Evolutionary conservation across 2,329 filamentous ascomycete genomes (phyloP).

Genomic region (Xylariaceae sp.): DNA sequence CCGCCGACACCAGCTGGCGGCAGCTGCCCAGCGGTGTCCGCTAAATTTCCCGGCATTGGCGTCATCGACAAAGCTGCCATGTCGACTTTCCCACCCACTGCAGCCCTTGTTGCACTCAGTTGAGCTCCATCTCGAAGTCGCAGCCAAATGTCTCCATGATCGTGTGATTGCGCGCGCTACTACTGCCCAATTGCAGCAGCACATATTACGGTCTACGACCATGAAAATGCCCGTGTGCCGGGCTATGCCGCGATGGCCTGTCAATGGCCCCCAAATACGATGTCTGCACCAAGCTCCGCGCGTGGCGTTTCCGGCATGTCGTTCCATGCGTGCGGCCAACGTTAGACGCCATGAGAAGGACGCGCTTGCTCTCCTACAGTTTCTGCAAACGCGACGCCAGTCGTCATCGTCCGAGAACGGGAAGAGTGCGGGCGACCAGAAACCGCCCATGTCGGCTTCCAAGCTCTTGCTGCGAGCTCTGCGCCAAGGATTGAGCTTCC

Average conservation of each 20-base stretch:
- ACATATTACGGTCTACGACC: not conserved
- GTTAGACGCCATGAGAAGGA: constrained; percentile 9
- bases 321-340: constrained; percentile 5
- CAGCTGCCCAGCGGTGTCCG: not conserved
- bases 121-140: not conserved
- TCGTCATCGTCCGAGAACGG: constrained; percentile 21
- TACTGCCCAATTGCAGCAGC: not conserved
- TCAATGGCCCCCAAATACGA: constrained; percentile 16
- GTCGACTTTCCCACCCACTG: not conserved
- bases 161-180: not conserved
- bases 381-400: constrained; percentile 27
- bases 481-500: constrained; percentile 33
- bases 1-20: not conserved
- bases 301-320: constrained; percentile 8
- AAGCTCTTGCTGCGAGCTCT: constrained; percentile 30
- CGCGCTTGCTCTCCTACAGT: constrained; percentile 8
- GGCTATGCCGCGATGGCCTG: constrained; percentile 15
- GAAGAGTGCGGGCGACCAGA: constrained; percentile 19
- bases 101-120: not conserved
- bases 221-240: constrained; percentile 23
- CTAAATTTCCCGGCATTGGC: not conserved
- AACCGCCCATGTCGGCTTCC: constrained; percentile 25
- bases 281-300: constrained; percentile 16
- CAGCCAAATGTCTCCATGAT: not conserved
- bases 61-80: constrained; percentile 1